Base-by-base conservation (phyloP, 1,139 yeast species). In the Pichia sp. region DNA sequence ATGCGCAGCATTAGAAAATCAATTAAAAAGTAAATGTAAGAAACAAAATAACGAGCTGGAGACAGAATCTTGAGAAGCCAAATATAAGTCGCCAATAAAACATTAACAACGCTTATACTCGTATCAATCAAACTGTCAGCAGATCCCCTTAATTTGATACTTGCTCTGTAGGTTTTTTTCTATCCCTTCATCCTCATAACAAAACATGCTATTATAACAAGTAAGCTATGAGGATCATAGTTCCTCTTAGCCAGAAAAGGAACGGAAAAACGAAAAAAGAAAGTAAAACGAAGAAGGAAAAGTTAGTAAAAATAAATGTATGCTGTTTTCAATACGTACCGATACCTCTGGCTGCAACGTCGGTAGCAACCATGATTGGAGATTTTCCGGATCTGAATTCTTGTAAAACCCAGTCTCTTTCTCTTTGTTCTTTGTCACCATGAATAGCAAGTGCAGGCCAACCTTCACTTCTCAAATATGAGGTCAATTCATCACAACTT, bases 311-410 rank as follows among this genome's bases (percentile, higher is more conserved):
- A 42, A 45, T 51, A 51, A 51, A 36, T 38, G 29, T 32, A 23
- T 23, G 26, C 26, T 32, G 13, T 32, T 13, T 32, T 32, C 61
- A 59, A 74, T 74, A 88, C 98, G 77, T 90, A 90, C 97, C 99
- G 80, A 93, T 92, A 84, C 99, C 99, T 82, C 99, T 90, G 64
- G 99, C 97, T 59, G 99, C 99, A 73, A 93, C 99, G 75, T 93
- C 99, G 64, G 99, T 93, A 61, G 99, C 99, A 71, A 92, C 97
- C 98, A 93, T 90, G 69, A 93, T 87, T 62, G 97, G 97, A 55
- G 95, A 84, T 72, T 85, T 87, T 64, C 98, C 98, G 59, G 83
- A 72, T 80, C 87, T 88, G 79, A 93, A 93, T 75, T 93, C 97
- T 64, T 78, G 80, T 74, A 93, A 79, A 64, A 93, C 99, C 98